Evolutionary conservation across 2,329 filamentous ascomycete genomes (phyloP).

Genomic region (Salinomyces thailandicus): DNA sequence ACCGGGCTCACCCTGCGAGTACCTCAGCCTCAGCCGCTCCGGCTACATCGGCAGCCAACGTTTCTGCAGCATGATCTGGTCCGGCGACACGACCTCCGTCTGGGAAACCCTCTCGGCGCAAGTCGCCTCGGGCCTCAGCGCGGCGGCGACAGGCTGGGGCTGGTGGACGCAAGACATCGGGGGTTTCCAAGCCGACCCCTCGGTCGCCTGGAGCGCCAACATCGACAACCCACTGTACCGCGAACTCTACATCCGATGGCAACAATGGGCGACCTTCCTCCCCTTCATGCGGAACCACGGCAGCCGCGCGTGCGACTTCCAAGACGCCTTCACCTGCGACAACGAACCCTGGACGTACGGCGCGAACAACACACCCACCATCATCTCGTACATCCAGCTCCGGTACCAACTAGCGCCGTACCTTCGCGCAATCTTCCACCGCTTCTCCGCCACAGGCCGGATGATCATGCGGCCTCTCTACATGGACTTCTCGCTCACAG

Average conservation of each 20-base stretch:
- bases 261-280: constrained; percentile 24
- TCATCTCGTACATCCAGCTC: constrained; percentile 22
- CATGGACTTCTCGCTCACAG: constrained; percentile 28
- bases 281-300: constrained; percentile 26
- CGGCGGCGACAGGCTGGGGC: constrained; percentile 20
- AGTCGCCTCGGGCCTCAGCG: constrained; percentile 19
- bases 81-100: constrained; percentile 21
- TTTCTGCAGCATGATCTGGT: constrained; percentile 26
- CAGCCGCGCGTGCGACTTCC: constrained; percentile 18
- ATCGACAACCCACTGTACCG: constrained; percentile 21
- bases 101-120: constrained; percentile 23
- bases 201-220: constrained; percentile 26
- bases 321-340: constrained; percentile 28
- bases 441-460: constrained; percentile 25
- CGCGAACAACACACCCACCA: constrained; percentile 19
- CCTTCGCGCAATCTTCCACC: constrained; percentile 24
- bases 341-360: constrained; percentile 27
- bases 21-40: constrained; percentile 19
- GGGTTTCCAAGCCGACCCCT: constrained; percentile 25
- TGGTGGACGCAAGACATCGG: constrained; percentile 25
- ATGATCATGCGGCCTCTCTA: constrained; percentile 31
- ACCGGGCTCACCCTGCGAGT: constrained; percentile 19
- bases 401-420: constrained; percentile 22
- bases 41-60: constrained; percentile 25
- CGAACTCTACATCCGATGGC: constrained; percentile 24